Conservation (phyloP, 1,284 basidiomycete species). For the Malassezia furfur region DNA sequence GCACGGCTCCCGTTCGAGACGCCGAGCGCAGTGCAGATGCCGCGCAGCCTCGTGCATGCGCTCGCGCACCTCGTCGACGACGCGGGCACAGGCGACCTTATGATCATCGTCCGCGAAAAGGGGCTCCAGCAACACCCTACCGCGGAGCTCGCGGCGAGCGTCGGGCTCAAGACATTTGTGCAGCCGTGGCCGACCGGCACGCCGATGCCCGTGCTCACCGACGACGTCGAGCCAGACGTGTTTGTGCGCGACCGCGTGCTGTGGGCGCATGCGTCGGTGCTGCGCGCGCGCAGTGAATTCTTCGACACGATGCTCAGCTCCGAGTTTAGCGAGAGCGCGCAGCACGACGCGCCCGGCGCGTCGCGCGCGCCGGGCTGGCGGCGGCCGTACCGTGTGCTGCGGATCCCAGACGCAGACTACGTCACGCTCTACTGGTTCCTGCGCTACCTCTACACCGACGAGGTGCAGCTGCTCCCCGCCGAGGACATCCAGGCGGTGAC, state of each 20-base stretch:
- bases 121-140: slow-evolving; percentile 21
- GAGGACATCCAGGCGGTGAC: slow-evolving; percentile 36
- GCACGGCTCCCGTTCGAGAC: slow-evolving; percentile 27
- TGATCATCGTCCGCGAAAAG: slow-evolving; percentile 38
- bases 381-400: slow-evolving; percentile 52
- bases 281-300: slow-evolving; percentile 58
- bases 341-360: background rate
- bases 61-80: slow-evolving; percentile 35
- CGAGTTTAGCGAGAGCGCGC: slow-evolving; percentile 51
- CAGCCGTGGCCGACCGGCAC: slow-evolving; percentile 14
- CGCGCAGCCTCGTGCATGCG: slow-evolving; percentile 24
- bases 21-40: slow-evolving; percentile 26
- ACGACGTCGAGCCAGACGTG: slow-evolving; percentile 11
- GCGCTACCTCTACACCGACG: slow-evolving; percentile 68
- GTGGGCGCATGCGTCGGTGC: slow-evolving; percentile 61
- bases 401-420: slow-evolving; percentile 72
- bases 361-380: slow-evolving; percentile 3
- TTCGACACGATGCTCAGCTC: slow-evolving; percentile 69
- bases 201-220: slow-evolving; percentile 10
- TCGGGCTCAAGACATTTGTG: slow-evolving; percentile 17
- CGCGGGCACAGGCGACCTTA: slow-evolving; percentile 38
- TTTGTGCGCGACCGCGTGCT: slow-evolving; percentile 52
- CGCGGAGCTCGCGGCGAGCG: slow-evolving; percentile 19
- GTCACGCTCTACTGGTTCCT: slow-evolving; percentile 72
- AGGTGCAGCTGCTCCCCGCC: slow-evolving; percentile 43